Base-by-base conservation (phyloP, 805 yeast species). In the Yamadazyma tumulicola region DNA sequence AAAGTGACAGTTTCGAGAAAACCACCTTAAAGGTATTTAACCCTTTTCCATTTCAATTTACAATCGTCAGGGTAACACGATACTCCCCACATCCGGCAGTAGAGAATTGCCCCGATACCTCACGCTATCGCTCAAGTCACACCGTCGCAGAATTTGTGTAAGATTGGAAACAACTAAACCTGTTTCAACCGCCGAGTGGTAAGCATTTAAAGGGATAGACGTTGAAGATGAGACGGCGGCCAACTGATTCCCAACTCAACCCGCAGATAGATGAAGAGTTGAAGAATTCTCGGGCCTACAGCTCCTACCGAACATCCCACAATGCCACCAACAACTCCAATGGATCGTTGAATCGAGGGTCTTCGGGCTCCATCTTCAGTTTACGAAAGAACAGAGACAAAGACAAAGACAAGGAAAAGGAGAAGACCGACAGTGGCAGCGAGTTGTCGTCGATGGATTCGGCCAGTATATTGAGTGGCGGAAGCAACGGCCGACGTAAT, bases 291-390 rank as follows among this genome's bases (percentile, higher is more conserved):
- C 41, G 52, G 21, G 54, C 64, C 10, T 57, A 53, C 43, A 46
- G 39, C 13, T 43, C 51, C 16, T 43, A 41, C 24, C 31, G 35
- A 17, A 8, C 27, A 7, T 19, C 39, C 22, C 25, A 39, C 22
- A 32, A 37, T 17, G 35, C 28, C 19, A 23, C 22, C 20, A 20
- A 16, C 27, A 26, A 18, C 16, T 18, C 31, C 25, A 27, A 27
- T 19, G 6, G 7, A 15, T 37, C 30, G 19, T 14, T 36, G n/a
- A 35, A 44, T 37, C 46, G 69, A 32, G 55, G 51, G 31, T 58
- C 65, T 20, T 48, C 67, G 6, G 52, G 61, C 21, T 58, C 67
- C 19, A 54, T 65, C 16, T 67, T 67, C 45, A 57, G 65, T 38
- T 45, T 64, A 26, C 48, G 66, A 23, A 64, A 61, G 38, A 45